Conservation (phyloP, 257 asterid genomes). For the Lavandula angustifolia region DNA sequence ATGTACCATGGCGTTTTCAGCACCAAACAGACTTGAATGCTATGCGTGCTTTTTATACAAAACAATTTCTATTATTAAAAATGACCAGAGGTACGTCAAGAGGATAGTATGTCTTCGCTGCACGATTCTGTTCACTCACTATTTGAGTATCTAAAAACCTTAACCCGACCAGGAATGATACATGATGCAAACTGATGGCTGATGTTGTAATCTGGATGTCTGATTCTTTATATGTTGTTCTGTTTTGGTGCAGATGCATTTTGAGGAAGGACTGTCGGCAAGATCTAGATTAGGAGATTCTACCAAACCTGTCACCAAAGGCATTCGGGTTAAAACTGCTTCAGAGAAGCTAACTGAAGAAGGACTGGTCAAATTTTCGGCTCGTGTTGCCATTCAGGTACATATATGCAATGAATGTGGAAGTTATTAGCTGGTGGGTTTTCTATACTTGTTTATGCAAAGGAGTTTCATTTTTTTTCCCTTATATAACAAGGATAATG, state of each 20-base stretch:
- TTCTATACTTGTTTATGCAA: slow-evolving; percentile 24
- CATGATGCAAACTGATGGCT: neutral
- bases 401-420: slow-evolving; percentile 8
- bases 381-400: slow-evolving; percentile 89
- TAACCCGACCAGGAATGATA: slow-evolving; percentile 7
- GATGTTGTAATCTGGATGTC: slow-evolving; percentile 14
- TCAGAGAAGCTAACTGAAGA: slow-evolving; percentile 93
- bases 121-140: neutral
- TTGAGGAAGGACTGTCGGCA: slow-evolving; percentile 84
- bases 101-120: neutral
- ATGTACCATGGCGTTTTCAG: neutral
- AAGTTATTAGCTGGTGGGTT: slow-evolving; percentile 15
- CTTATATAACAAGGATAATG: slow-evolving; percentile 9
- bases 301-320: slow-evolving; percentile 76
- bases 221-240: no score
- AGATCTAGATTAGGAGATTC: slow-evolving; percentile 75
- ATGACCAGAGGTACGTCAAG: neutral
- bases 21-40: neutral
- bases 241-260: slow-evolving; percentile 68
- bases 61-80: neutral
- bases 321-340: slow-evolving; percentile 78
- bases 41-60: slow-evolving; percentile 7
- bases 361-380: slow-evolving; percentile 88
- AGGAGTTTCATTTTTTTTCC: slow-evolving; percentile 1
- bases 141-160: slow-evolving; percentile 17